Base-by-base conservation (phyloP, 1,284 basidiomycete species). In the Albatrellus sp. region DNA sequence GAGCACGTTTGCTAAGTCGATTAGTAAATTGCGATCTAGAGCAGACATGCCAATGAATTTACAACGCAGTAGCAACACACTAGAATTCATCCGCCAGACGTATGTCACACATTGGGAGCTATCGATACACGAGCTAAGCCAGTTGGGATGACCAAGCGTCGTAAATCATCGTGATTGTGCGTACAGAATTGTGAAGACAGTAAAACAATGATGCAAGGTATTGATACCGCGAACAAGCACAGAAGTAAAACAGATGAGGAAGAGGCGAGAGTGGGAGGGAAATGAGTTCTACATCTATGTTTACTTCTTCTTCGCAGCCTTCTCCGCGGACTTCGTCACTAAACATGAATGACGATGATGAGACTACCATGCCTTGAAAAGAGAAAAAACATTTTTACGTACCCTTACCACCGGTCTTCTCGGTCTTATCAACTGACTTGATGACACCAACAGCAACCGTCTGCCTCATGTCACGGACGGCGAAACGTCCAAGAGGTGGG, bases 401-500 rank as follows among this genome's bases (percentile, higher is more conserved):
- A 80, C 83, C 78, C 77, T 92, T 92, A 58, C 89, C 89, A 60
- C 73, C 72, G 60, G 72, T 24, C 68, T 89, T 90, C 49, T 91
- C 88, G 53, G 86, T 78, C 82, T 93, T 93, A 49, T 93, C 91
- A 54, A 94, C 91, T 49, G 80, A 78, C 74, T 94, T 93, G 78
- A 96, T 93, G 71, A 96, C 89, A 72, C 91, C 91, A 62, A 96
- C 91, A 53, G 92, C 91, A 54, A 96, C 92, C 54, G 91, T 96
- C 74, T 93, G 89, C 68, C 92, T 87, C 89, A 97, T 94, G 75
- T 93, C 90, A 80, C 90, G 89, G 62, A 93, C 90, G 59, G 89
- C 89, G 73, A 98, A 98, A 69, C 96, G 94, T 73, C 96, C 96
- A 54, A 99, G 87, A 70, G 96, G 94, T 57, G 94, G 94, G 77